Conservation (phyloP, 257 asterid species). For the Jaltomata sinuosa region DNA sequence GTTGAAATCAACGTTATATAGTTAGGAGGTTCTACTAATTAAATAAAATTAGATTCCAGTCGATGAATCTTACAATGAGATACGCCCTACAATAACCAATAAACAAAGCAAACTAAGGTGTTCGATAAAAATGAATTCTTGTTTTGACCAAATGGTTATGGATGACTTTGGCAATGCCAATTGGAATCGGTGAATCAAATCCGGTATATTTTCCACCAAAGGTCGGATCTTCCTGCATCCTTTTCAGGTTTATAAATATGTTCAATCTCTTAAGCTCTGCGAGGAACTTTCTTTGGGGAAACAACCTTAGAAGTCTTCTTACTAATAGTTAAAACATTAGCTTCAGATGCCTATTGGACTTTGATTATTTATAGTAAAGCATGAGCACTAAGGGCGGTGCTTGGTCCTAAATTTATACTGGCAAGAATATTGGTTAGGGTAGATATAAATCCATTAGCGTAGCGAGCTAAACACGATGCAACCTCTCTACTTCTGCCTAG, state of each 20-base stretch:
- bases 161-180: no score
- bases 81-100: no score
- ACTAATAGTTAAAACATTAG: not conserved
- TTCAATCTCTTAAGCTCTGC: not conserved
- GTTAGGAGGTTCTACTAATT: no score
- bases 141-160: no score
- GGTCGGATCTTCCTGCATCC: not conserved
- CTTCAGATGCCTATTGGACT: not conserved
- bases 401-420: not conserved
- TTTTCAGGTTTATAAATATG: not conserved
- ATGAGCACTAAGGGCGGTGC: not conserved
- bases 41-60: no score
- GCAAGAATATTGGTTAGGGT: not conserved
- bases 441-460: not conserved
- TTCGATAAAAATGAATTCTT: no score
- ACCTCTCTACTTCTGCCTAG: not conserved
- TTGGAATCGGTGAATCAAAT: no score
- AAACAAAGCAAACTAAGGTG: no score
- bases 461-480: not conserved
- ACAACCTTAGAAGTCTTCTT: not conserved
- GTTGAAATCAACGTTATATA: no score
- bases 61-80: no score
- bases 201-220: not conserved
- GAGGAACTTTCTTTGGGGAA: not conserved
- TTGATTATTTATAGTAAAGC: not conserved